A percentile compares a stretch with the other conserved stretches of the same genome.
These are phyloP conservation scores for Nephelium lappaceum DNA, from an alignment of 345 rosid genomes.

Conservation along the genomic window DNA sequence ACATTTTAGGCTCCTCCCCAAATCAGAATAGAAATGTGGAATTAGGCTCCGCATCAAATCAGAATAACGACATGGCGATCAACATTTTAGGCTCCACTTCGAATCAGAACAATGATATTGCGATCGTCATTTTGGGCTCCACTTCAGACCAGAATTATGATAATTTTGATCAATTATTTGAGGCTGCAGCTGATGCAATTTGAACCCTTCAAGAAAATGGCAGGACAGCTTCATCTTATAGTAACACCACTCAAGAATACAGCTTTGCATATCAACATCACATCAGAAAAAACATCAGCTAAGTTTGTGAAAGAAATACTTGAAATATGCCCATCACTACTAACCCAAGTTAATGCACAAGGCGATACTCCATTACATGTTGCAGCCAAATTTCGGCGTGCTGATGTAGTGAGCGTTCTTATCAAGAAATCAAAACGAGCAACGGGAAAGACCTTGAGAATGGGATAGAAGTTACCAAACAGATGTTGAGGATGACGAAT, in stretches of 20 bases:
- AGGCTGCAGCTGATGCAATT: constrained; percentile 6
- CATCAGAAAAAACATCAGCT: neutral
- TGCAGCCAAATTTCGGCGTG: constrained; percentile 8
- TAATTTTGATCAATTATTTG: neutral
- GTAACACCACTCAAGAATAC: constrained; percentile 6
- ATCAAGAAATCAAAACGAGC: neutral
- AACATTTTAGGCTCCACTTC: too few species aligned
- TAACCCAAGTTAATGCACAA: constrained; percentile 10
- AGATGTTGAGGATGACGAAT: constrained; percentile 14
- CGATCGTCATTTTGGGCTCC: too few species aligned
- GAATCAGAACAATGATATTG: too few species aligned
- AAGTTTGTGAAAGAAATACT: constrained; percentile 7
- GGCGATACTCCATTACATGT: constrained; percentile 21
- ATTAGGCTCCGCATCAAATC: too few species aligned
- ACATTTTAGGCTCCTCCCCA: too few species aligned
- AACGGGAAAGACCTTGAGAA: neutral
- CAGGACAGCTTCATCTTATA: neutral
- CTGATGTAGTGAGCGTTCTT: neutral
- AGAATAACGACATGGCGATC: too few species aligned
- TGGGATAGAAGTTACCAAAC: neutral
- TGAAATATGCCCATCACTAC: constrained; percentile 9
- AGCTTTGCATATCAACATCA: constrained; percentile 1
- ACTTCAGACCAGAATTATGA: too few species aligned
- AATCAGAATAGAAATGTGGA: too few species aligned
- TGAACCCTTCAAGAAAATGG: neutral